Conservation (phyloP, 768 basidiomycete species). For the button mushroom (Agaricus bisporus) region DNA sequence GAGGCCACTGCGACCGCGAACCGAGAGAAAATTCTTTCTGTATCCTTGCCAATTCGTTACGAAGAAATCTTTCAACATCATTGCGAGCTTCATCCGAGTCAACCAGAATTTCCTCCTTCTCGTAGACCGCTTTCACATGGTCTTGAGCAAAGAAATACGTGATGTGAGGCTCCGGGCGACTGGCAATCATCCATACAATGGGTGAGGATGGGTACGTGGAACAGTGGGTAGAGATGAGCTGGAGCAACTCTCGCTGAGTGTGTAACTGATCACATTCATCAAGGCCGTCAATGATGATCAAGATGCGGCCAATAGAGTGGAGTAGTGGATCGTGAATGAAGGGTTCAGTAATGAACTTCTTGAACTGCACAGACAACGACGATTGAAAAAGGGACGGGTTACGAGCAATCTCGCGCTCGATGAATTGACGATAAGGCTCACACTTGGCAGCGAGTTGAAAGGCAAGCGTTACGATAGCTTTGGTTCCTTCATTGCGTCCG, state of each 20-base stretch:
- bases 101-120: neutral
- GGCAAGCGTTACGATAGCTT: neutral
- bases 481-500: neutral
- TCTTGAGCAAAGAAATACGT: neutral
- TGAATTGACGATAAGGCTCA: neutral
- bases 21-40: neutral
- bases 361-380: no score
- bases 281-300: neutral
- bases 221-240: no score
- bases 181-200: constrained; percentile 1
- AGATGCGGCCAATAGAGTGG: no score
- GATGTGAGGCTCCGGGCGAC: neutral
- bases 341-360: no score
- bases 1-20: neutral
- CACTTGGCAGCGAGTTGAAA: neutral
- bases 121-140: neutral
- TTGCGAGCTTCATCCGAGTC: neutral
- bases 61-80: neutral
- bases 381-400: no score
- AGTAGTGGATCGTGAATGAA: no score
- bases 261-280: constrained; percentile 2
- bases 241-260: no score
- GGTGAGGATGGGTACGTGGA: neutral
- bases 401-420: neutral
- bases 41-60: neutral